Evolutionary conservation across 306 rosid genomes (phyloP).

Genomic region (Gleditsia sinensis): DNA sequence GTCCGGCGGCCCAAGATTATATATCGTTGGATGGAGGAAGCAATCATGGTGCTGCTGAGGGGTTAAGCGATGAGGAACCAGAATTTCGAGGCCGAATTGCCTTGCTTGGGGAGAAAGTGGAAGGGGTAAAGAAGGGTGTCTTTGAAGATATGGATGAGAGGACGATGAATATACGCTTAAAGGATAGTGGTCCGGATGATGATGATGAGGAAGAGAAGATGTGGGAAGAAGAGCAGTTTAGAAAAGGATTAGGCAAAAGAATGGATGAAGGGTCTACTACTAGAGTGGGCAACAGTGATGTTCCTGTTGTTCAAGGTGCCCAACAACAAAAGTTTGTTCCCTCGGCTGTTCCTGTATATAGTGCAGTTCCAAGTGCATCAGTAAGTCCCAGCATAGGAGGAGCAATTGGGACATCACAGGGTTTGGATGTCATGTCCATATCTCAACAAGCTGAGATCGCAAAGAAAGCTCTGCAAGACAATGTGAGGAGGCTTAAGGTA

Average conservation of each 20-base stretch:
- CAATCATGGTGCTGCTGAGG: conserved; percentile 85
- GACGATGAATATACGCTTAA: conserved; percentile 43
- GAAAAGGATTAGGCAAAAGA: conserved; percentile 95
- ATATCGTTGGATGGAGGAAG: conserved; percentile 89
- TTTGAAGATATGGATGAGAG: conserved; percentile 83
- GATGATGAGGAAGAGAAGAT: conserved; percentile 85
- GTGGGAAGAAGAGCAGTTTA: conserved; percentile 96
- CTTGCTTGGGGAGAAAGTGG: conserved; percentile 75
- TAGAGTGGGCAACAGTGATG: conserved; percentile 50
- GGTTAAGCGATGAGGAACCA: conserved; percentile 89
- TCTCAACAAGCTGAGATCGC: conserved; percentile 75
- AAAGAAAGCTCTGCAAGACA: conserved; percentile 65
- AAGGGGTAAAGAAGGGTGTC: conserved; percentile 74
- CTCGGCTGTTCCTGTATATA: conserved; percentile 46
- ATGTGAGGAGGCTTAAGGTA: conserved; percentile 84
- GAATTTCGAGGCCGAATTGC: conserved; percentile 81
- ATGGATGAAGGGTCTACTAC: conserved; percentile 71
- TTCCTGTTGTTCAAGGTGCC: conserved; percentile 55
- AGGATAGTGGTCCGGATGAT: conserved; percentile 23
- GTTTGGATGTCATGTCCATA: conserved; percentile 59
- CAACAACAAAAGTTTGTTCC: conserved; percentile 56
- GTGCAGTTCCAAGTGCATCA: conserved; percentile 41
- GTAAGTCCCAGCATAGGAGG: conserved; percentile 68
- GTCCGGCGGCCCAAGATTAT: conserved; percentile 72
- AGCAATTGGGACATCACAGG: conserved; percentile 42